Evolutionary conservation across 2,329 filamentous ascomycete species (phyloP), one percentile per base, ranked within the genome.

Genomic region (Penicillium italicum): DNA sequence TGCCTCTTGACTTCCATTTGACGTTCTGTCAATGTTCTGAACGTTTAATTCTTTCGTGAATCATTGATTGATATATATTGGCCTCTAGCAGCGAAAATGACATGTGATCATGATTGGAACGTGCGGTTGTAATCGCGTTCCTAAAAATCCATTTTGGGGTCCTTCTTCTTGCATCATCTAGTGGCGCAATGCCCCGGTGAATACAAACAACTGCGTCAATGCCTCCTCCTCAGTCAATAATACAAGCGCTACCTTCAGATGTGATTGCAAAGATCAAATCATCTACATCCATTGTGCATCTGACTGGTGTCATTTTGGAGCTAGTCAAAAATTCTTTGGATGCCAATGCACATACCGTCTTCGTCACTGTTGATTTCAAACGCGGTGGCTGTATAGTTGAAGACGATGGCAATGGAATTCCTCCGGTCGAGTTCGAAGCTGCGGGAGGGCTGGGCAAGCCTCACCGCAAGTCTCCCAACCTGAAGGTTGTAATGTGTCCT

Each of bases 301-400:
- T 97, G 31, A 87, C 87, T 63, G 82, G 77, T 26, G 91, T 89
- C 5, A 77, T 90, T 14, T 77, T 85, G 53, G 89, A 88, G 43
- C 80, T 97, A 10, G 65, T 95, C 26, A 85, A 88, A 70, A 99
- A 99, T 71, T 85, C 91, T 0, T 79, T 99, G 12, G 94, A 99
- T 76, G 90, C 91, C 4, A 76, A 77, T 43, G 87, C 92, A 16
- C 81, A 79, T 33, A 88, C 81, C 53, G 75, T 97, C 59, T 83
- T 83, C 50, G 78, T 96, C 52, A 82, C 80, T 1, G 77, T 96
- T 22, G 89, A 97, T 73, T 91, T 90, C 69, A 72, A 75, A 50
- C 85, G 87, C 24, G 93, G 91, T 5, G 85, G 82, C 62, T 96
- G 92, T 72, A 79, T 81, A 0, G 82, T 97, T 5, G 89, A 96